Evolutionary conservation across 2,329 filamentous ascomycete genomes (phyloP).

Genomic region (Pseudogymnoascus sp.): DNA sequence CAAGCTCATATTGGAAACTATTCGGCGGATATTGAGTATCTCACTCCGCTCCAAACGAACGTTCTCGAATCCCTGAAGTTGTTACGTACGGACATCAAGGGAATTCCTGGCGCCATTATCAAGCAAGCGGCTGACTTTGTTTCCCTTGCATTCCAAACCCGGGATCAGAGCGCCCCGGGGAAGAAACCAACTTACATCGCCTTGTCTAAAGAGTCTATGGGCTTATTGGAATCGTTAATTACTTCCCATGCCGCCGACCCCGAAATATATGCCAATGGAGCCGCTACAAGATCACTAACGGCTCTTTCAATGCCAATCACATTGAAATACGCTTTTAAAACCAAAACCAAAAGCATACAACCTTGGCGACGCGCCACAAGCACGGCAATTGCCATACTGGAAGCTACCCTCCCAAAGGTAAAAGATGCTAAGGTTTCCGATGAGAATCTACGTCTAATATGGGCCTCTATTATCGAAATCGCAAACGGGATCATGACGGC

Average conservation of each 20-base stretch:
- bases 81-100: conserved; percentile 59
- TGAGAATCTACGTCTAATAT: conserved; percentile 52
- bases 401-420: conserved; percentile 58
- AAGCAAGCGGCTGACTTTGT: conserved; percentile 64
- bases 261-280: conserved; percentile 65
- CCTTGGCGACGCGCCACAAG: conserved; percentile 79
- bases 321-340: conserved; percentile 74
- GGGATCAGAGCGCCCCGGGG: conserved; percentile 31
- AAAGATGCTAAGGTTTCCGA: conserved; percentile 42
- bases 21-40: conserved; percentile 64
- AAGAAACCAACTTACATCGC: conserved; percentile 73
- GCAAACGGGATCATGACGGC: conserved; percentile 65
- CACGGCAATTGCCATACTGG: conserved; percentile 61
- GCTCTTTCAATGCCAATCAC: conserved; percentile 64
- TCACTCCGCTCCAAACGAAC: conserved; percentile 66
- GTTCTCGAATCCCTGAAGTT: conserved; percentile 63
- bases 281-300: conserved; percentile 58
- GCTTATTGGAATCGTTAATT: conserved; percentile 57
- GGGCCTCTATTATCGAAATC: conserved; percentile 61
- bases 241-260: conserved; percentile 52
- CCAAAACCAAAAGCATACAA: conserved; percentile 61
- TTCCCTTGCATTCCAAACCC: conserved; percentile 56
- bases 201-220: conserved; percentile 76
- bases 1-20: conserved; percentile 63
- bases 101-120: conserved; percentile 63